Evolutionary conservation across 768 basidiomycete species (phyloP).

Genomic region (Phlegmacium glaucopus): DNA sequence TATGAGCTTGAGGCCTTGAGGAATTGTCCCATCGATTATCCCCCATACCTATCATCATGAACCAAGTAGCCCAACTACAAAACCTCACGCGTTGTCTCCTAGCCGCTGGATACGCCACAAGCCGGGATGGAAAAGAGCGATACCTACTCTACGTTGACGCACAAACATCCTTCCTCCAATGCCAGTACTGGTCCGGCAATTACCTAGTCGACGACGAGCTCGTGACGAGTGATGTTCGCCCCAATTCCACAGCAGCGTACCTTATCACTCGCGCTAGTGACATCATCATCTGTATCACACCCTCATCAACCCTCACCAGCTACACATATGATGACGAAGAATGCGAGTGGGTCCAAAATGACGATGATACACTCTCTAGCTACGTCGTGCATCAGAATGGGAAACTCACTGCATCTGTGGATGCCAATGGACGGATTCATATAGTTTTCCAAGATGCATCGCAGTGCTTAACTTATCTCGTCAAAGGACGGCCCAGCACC

Average conservation of each 20-base stretch:
- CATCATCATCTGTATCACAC: slow-evolving; percentile 3
- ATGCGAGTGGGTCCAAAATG: slow-evolving; percentile 16
- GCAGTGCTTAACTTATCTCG: slow-evolving; percentile 4
- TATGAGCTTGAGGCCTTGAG: no score
- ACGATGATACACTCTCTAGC: slow-evolving; percentile 14
- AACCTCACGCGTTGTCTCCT: slow-evolving; percentile 3
- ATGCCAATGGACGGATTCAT: neutral
- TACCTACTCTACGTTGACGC: slow-evolving; percentile 4
- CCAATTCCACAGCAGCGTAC: slow-evolving; percentile 9
- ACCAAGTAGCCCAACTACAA: slow-evolving; percentile 1
- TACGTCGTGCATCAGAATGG: slow-evolving; percentile 23
- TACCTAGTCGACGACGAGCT: slow-evolving; percentile 2
- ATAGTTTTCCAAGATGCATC: slow-evolving; percentile 12
- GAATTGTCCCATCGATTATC: no score
- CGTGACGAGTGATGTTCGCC: slow-evolving; percentile 4
- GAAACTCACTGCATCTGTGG: slow-evolving; percentile 3
- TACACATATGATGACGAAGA: slow-evolving; percentile 7
- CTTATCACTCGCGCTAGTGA: neutral
- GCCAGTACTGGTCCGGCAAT: slow-evolving; percentile 7
- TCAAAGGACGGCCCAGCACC: neutral
- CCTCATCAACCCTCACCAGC: slow-evolving; percentile 4
- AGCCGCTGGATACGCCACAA: neutral
- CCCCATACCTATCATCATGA: neutral
- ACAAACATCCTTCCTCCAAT: slow-evolving; percentile 7
- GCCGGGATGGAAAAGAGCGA: slow-evolving; percentile 1